Percentiles rank a stretch among this genome's conserved stretches.
These are phyloP conservation scores for Wickerhamomyces sp. DNA, from an alignment of 1,139 yeast genomes.

Conservation along the genomic window DNA sequence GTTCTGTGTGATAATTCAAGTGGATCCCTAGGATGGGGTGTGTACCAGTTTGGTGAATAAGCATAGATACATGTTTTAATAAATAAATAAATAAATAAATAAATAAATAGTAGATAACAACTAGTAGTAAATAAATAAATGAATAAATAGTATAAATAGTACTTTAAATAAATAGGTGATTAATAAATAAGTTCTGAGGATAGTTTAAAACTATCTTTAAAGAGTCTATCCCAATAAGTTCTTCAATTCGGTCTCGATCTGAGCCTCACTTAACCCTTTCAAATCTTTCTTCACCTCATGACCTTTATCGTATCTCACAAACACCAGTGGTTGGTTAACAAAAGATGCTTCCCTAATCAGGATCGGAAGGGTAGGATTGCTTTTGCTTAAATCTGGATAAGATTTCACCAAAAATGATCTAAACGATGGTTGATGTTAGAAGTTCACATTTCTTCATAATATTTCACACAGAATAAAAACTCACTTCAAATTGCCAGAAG, in stretches of 20 bases:
- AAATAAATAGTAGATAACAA: neutral
- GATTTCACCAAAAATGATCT: conserved; percentile 17
- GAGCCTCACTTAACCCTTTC: conserved; percentile 16
- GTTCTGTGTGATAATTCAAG: conserved; percentile 43
- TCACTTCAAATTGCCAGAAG: conserved; percentile 18
- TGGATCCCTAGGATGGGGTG: conserved; percentile 63
- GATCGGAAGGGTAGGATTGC: conserved; percentile 21
- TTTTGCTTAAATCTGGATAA: conserved; percentile 16
- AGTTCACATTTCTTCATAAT: too few relatives aligned
- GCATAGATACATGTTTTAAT: conserved; percentile 3
- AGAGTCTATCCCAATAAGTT: conserved; percentile 12
- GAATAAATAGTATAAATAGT: neutral
- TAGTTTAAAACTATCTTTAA: too few relatives aligned
- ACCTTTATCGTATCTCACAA: conserved; percentile 21
- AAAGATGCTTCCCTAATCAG: conserved; percentile 19
- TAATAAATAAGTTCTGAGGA: too few relatives aligned
- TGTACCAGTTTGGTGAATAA: conserved; percentile 41
- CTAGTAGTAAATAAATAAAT: neutral
- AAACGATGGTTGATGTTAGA: conserved; percentile 4
- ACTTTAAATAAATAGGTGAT: too few relatives aligned
- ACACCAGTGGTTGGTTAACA: conserved; percentile 17
- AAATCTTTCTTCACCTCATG: conserved; percentile 18
- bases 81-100: conserved; percentile 7
- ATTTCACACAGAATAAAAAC: conserved; percentile 6
- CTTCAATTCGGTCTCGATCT: conserved; percentile 17